These are phyloP conservation scores for Primulina eburnea DNA, from an alignment of 257 asterid genomes.

Conservation along the genomic window DNA sequence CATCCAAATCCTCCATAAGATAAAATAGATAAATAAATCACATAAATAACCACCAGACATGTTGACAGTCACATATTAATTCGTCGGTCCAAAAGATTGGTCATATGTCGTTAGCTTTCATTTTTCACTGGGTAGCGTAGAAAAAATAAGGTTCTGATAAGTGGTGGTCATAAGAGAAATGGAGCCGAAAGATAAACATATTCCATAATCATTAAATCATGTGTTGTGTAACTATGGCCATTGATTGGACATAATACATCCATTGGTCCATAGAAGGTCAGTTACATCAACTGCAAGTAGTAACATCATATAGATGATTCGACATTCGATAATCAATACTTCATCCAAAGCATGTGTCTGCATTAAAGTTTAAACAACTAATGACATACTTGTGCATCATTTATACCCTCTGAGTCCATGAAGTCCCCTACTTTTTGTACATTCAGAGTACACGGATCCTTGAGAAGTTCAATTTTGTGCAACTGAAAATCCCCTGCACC, in stretches of 20 bases:
- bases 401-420: constrained; percentile 64
- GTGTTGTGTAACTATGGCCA: background rate
- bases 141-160: background rate
- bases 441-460: constrained; percentile 76
- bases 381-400: constrained; percentile 47
- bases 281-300: constrained; percentile 5
- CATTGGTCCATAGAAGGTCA: background rate
- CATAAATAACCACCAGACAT: background rate
- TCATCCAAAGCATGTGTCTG: background rate
- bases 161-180: background rate
- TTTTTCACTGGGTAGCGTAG: too few species aligned
- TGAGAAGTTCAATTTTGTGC: constrained; percentile 77
- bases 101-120: background rate
- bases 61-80: background rate
- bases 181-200: background rate
- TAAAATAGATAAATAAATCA: background rate
- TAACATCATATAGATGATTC: background rate
- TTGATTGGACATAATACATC: constrained; percentile 5
- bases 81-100: background rate
- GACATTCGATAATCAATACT: too few species aligned
- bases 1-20: background rate
- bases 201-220: background rate
- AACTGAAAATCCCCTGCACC: constrained; percentile 96
- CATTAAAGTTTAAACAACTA: background rate
- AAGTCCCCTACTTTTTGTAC: constrained; percentile 55